Evolutionary conservation across 306 rosid genomes (phyloP).

Genomic region (Cotoneaster glaucophyllus): DNA sequence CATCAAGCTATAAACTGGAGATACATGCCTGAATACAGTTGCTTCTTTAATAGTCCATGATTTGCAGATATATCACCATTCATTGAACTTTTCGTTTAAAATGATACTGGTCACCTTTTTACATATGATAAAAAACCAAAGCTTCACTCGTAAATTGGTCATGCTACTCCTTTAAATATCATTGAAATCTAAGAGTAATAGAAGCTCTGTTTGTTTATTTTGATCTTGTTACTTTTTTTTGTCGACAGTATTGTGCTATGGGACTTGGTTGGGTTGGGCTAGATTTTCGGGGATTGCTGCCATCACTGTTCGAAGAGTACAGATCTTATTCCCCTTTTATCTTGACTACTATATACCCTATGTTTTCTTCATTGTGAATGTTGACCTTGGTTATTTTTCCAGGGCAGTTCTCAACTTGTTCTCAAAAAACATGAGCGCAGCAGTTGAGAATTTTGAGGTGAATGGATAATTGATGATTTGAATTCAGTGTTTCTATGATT

Average conservation of each 20-base stretch:
- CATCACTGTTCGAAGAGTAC: slow-evolving; percentile 96
- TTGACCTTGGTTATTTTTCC: slow-evolving; percentile 32
- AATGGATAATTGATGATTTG: slow-evolving; percentile 12
- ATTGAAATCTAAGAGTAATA: background rate
- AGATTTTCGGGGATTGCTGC: slow-evolving; percentile 93
- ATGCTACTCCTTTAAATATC: slow-evolving; percentile 1
- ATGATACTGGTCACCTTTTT: background rate
- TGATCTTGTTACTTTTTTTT: slow-evolving; percentile 21
- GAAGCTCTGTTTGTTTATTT: slow-evolving; percentile 14
- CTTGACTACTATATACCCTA: background rate
- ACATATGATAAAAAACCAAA: background rate
- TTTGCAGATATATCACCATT: background rate
- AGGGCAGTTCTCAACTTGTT: slow-evolving; percentile 92
- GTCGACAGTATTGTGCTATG: slow-evolving; percentile 89
- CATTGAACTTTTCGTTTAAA: background rate
- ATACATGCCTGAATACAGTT: background rate
- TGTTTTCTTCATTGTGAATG: slow-evolving; percentile 11
- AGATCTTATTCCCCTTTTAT: slow-evolving; percentile 10
- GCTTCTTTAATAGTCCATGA: background rate
- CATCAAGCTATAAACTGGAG: background rate
- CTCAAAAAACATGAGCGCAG: slow-evolving; percentile 83
- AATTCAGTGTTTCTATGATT: slow-evolving; percentile 6
- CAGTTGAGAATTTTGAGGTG: slow-evolving; percentile 97
- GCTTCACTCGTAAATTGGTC: background rate
- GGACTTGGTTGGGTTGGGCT: slow-evolving; percentile 99